Evolutionary conservation across 164 flowering plant species (phyloP).

Genomic region (Sextonia rubra): DNA sequence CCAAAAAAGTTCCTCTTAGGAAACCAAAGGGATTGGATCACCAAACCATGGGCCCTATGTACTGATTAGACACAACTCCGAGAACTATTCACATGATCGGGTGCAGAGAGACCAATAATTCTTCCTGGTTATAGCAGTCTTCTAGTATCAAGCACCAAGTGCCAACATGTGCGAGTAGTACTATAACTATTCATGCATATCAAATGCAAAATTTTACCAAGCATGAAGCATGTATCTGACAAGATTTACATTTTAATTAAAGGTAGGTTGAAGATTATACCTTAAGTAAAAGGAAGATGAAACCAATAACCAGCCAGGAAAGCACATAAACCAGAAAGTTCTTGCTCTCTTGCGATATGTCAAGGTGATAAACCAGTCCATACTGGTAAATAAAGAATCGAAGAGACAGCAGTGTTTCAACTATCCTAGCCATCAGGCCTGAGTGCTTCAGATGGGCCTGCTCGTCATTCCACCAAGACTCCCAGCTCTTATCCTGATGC

Average conservation of each 20-base stretch:
- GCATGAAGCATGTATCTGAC: too few species aligned
- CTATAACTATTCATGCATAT: too few species aligned
- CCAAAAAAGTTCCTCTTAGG: background rate
- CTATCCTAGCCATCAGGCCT: constrained; percentile 48
- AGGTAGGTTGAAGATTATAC: constrained; percentile 29
- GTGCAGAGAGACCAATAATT: background rate
- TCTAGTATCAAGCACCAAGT: background rate
- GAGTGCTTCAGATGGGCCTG: constrained; percentile 74
- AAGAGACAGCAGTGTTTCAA: constrained; percentile 71
- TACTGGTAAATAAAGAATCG: constrained; percentile 91
- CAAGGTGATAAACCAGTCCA: constrained; percentile 93
- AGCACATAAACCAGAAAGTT: constrained; percentile 72
- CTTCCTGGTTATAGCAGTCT: background rate
- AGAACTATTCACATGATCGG: background rate
- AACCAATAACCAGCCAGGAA: constrained; percentile 77
- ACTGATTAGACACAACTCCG: background rate
- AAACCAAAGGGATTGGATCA: background rate
- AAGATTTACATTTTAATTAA: background rate
- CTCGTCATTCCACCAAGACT: constrained; percentile 96
- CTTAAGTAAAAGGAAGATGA: constrained; percentile 62
- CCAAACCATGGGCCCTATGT: background rate
- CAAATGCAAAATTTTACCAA: too few species aligned
- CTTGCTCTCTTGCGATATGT: constrained; percentile 67
- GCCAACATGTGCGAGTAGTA: too few species aligned
- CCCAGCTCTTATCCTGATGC: constrained; percentile 89